Conservation (phyloP, 768 basidiomycete genomes). For the Tricholoma sp. region DNA sequence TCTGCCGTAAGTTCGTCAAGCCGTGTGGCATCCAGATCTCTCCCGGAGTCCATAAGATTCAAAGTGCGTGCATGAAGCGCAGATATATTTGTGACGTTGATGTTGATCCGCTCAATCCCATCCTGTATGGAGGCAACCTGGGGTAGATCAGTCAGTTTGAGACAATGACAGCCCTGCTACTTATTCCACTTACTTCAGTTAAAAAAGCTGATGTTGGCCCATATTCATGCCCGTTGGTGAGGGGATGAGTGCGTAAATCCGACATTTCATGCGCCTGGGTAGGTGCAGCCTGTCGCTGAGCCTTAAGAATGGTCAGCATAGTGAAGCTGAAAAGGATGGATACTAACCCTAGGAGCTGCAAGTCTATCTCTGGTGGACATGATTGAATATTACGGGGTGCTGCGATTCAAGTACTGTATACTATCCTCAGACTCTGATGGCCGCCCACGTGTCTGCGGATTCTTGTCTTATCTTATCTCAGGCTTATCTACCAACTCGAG, state of each 20-base stretch:
- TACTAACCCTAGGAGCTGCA: constrained; percentile 31
- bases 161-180: not conserved
- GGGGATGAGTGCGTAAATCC: constrained; percentile 15
- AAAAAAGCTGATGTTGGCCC: constrained; percentile 26
- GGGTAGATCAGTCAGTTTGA: not conserved
- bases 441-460: constrained; percentile 3
- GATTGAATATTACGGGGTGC: not conserved
- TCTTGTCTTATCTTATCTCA: constrained; percentile 16
- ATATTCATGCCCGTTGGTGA: constrained; percentile 13
- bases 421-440: too few species aligned
- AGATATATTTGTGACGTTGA: constrained; percentile 33
- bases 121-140: constrained; percentile 39
- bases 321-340: not conserved
- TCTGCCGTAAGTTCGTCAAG: constrained; percentile 56
- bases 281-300: constrained; percentile 23
- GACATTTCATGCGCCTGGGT: constrained; percentile 26
- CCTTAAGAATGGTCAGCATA: constrained; percentile 16
- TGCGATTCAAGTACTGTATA: not conserved
- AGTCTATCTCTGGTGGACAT: constrained; percentile 35
- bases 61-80: constrained; percentile 34
- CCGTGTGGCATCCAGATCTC: constrained; percentile 25
- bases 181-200: constrained; percentile 25
- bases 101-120: constrained; percentile 32
- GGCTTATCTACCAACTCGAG: constrained; percentile 7
- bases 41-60: constrained; percentile 28